Evolutionary conservation across 2,329 filamentous ascomycete genomes (phyloP).

Genomic region (Pyricularia grisea): DNA sequence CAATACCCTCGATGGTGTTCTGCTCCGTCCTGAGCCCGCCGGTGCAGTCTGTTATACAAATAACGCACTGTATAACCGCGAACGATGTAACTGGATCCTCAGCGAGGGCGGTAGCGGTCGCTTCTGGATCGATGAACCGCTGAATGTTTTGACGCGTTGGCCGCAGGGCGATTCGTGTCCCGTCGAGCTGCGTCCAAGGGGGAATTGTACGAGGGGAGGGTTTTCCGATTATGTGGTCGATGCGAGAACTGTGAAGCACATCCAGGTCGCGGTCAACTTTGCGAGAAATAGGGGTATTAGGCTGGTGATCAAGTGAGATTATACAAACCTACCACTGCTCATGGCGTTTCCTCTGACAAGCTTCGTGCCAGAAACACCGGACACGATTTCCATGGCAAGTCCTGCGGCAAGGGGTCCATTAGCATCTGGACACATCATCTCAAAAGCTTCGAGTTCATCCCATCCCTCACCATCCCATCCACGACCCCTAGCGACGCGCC

Average conservation of each 20-base stretch:
- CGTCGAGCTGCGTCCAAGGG: constrained; percentile 2
- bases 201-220: constrained; percentile 25
- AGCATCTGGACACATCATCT: constrained; percentile 39
- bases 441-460: constrained; percentile 28
- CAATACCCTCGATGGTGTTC: constrained; percentile 18
- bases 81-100: constrained; percentile 19
- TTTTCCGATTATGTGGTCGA: constrained; percentile 29
- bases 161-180: constrained; percentile 26
- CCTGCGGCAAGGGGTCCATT: constrained; percentile 33
- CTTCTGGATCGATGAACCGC: constrained; percentile 21
- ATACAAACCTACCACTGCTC: neutral
- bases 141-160: constrained; percentile 22
- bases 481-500: constrained; percentile 7
- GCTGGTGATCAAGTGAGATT: constrained; percentile 23
- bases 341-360: neutral
- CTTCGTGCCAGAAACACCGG: constrained; percentile 25
- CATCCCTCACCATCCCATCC: constrained; percentile 16
- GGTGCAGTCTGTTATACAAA: constrained; percentile 23
- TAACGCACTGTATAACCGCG: constrained; percentile 17
- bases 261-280: constrained; percentile 30
- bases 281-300: constrained; percentile 27
- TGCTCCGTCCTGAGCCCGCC: constrained; percentile 23
- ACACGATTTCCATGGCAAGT: constrained; percentile 36
- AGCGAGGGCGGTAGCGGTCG: constrained; percentile 14
- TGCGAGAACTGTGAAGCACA: constrained; percentile 23